phyloP scores from a whole-genome alignment of 2,329 filamentous ascomycete genomes.

The Talaromyces verruculosus region DNA sequence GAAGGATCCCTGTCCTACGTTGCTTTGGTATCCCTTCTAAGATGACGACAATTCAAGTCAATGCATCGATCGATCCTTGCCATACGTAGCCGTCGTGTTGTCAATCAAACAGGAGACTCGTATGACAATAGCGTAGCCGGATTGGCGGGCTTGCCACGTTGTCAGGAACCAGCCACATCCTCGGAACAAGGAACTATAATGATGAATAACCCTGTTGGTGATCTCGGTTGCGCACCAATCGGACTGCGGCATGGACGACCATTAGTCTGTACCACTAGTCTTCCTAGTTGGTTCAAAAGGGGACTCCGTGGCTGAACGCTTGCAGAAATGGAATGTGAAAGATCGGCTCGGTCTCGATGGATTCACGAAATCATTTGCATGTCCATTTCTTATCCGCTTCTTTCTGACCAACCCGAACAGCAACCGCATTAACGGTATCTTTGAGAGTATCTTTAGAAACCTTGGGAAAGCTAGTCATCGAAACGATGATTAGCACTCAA shows the following conservation, averaged over 20 bases:
- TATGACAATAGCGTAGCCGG: background rate
- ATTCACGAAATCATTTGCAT: slow-evolving; percentile 37
- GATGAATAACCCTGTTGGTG: slow-evolving; percentile 3
- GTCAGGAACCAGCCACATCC: slow-evolving; percentile 18
- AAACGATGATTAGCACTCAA: slow-evolving; percentile 17
- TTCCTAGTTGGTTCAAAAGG: background rate
- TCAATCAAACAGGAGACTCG: background rate
- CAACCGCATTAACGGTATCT: slow-evolving; percentile 66
- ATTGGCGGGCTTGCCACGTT: slow-evolving; percentile 18
- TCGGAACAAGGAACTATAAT: slow-evolving; percentile 16
- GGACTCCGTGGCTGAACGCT: background rate
- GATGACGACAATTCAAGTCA: background rate
- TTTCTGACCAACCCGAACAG: slow-evolving; percentile 62
- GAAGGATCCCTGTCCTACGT: background rate
- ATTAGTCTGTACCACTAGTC: background rate
- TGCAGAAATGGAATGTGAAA: background rate
- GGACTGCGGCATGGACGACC: background rate
- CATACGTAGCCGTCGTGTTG: background rate
- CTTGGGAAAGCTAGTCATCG: slow-evolving; percentile 59
- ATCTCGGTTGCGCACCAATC: slow-evolving; percentile 10
- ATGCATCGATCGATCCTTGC: background rate
- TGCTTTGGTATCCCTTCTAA: background rate
- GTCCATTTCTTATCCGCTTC: slow-evolving; percentile 67
- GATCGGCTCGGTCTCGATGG: background rate
- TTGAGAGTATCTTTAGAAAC: slow-evolving; percentile 69